phyloP scores from a whole-genome alignment of 1,139 yeast species.

The Blastobotrys buckinghamii region DNA sequence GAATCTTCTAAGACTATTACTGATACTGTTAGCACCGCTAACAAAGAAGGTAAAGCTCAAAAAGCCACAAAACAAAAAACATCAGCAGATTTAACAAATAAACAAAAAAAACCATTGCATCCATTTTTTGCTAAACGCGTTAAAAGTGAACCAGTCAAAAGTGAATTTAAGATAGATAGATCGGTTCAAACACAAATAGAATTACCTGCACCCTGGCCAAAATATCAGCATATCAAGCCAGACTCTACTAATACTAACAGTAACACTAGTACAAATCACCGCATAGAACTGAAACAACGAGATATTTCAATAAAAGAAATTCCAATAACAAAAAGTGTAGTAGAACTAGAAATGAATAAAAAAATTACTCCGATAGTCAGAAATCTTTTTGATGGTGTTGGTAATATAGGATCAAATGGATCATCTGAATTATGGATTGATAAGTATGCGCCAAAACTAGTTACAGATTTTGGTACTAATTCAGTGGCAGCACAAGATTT shows the following conservation, averaged over 20 bases:
- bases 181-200: not conserved
- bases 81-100: not conserved
- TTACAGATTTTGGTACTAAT: not conserved
- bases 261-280: not conserved
- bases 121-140: slow-evolving; percentile 21
- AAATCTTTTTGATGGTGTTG: not conserved
- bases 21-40: not conserved
- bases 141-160: slow-evolving; percentile 3
- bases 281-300: no score
- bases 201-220: slow-evolving; percentile 17
- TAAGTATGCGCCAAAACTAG: not conserved
- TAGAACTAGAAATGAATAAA: not conserved
- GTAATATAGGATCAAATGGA: not conserved
- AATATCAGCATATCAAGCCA: slow-evolving; percentile 11
- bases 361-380: not conserved
- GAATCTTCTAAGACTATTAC: not conserved
- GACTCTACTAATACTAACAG: not conserved
- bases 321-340: not conserved
- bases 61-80: not conserved
- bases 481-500: not conserved
- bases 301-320: not conserved
- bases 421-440: not conserved
- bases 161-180: not conserved
- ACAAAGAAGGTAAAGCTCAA: not conserved
- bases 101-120: slow-evolving; percentile 14